A percentile compares a stretch with the other conserved stretches of the same genome.
phyloP scores from a whole-genome alignment of 1,139 yeast species.

The Sugiyamaella sp. region DNA sequence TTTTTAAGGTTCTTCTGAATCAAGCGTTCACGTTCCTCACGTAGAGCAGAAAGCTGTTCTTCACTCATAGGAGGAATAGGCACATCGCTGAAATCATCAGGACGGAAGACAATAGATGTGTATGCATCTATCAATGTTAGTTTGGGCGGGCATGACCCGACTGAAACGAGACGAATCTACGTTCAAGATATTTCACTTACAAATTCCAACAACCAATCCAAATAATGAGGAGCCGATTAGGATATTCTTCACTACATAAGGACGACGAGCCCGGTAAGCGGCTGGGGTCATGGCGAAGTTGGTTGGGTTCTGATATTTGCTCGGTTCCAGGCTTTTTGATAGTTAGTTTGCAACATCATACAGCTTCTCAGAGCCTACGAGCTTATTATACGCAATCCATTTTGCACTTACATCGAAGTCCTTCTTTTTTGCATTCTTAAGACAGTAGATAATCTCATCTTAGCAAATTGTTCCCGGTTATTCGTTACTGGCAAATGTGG shows the following conservation, averaged over 20 bases:
- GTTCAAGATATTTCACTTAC: conserved; percentile 38
- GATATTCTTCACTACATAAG: conserved; percentile 78
- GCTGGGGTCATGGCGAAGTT: conserved; percentile 95
- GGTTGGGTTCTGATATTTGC: conserved; percentile 68
- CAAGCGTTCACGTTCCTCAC: conserved; percentile 32
- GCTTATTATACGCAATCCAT: neutral
- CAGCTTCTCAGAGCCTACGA: too few species aligned
- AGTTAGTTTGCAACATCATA: too few species aligned
- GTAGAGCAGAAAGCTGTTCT: conserved; percentile 67
- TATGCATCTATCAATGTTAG: conserved; percentile 8
- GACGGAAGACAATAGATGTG: conserved; percentile 52
- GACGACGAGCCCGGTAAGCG: conserved; percentile 83
- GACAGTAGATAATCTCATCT: neutral
- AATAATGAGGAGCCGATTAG: conserved; percentile 59
- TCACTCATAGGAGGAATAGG: conserved; percentile 92
- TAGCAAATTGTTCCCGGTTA: too few species aligned
- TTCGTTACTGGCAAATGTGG: neutral
- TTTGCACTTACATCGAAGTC: conserved; percentile 8
- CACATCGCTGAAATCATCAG: conserved; percentile 85
- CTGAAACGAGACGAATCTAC: neutral
- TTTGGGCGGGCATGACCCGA: neutral
- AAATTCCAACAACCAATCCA: conserved; percentile 69
- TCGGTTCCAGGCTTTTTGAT: conserved; percentile 36
- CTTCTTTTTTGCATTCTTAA: conserved; percentile 12
- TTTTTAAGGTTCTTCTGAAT: conserved; percentile 22